Evolutionary conservation across 306 rosid genomes (phyloP).

Genomic region (Dicorynia guianensis): DNA sequence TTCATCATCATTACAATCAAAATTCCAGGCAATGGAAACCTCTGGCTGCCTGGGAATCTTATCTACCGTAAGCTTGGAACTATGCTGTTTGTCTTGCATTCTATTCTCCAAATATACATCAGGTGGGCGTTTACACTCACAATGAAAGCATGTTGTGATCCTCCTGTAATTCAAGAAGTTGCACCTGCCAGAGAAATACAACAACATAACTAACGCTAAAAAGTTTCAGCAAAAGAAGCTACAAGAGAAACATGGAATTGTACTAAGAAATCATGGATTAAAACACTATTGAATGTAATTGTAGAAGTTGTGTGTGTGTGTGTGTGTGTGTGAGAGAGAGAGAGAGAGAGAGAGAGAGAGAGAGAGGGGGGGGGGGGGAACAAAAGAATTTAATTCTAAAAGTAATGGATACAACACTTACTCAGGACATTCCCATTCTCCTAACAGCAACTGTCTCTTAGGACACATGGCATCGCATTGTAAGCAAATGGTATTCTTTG

Average conservation of each 20-base stretch:
- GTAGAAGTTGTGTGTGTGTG: not conserved
- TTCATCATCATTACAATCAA: constrained; percentile 93
- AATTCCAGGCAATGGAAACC: constrained; percentile 95
- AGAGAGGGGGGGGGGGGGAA: constrained; percentile 8
- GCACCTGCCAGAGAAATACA: constrained; percentile 72
- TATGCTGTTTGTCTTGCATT: constrained; percentile 60
- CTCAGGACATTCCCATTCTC: constrained; percentile 99
- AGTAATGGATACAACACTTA: constrained; percentile 57
- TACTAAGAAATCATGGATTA: not conserved
- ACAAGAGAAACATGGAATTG: not conserved
- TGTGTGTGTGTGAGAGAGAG: not conserved
- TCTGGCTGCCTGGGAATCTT: constrained; percentile 59
- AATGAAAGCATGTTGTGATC: constrained; percentile 88
- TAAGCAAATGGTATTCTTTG: constrained; percentile 83
- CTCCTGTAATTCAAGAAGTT: constrained; percentile 96
- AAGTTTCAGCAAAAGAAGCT: constrained; percentile 33
- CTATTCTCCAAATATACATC: constrained; percentile 77
- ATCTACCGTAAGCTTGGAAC: constrained; percentile 58
- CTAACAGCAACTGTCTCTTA: constrained; percentile 93
- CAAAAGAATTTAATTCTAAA: constrained; percentile 16
- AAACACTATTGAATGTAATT: not conserved
- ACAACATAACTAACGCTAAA: constrained; percentile 27
- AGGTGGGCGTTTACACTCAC: constrained; percentile 94
- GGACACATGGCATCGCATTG: constrained; percentile 99
- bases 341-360: not conserved